These are phyloP conservation scores for Clonostachys rhizophaga DNA, from an alignment of 2,329 filamentous ascomycete genomes.

Conservation along the genomic window DNA sequence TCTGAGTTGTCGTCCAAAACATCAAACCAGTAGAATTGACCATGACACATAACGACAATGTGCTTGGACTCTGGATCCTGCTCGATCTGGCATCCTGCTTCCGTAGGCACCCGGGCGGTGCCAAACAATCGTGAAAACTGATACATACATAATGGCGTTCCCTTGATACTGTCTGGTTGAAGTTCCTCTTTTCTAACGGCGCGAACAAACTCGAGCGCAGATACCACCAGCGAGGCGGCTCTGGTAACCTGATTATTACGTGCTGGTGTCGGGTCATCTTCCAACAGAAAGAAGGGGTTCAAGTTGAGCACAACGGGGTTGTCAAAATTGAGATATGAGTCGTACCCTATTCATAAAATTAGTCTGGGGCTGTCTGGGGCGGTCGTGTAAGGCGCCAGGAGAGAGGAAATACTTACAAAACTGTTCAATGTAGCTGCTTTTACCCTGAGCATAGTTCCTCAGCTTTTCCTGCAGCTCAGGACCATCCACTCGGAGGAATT, in stretches of 20 bases:
- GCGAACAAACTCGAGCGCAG: constrained; percentile 85
- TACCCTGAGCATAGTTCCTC: constrained; percentile 83
- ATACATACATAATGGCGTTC: constrained; percentile 92
- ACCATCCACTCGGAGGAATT: constrained; percentile 79
- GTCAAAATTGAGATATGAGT: constrained; percentile 96
- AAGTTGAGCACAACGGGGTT: constrained; percentile 96
- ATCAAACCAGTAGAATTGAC: constrained; percentile 99
- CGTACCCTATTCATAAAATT: constrained; percentile 66
- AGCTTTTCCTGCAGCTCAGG: constrained; percentile 82
- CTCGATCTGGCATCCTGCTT: constrained; percentile 91
- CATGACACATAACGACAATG: constrained; percentile 86
- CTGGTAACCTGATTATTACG: constrained; percentile 95
- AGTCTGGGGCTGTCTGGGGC: constrained; percentile 8
- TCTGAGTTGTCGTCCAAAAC: constrained; percentile 92
- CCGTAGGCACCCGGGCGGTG: constrained; percentile 88
- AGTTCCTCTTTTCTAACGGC: constrained; percentile 91
- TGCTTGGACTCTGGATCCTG: constrained; percentile 93
- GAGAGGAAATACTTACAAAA: constrained; percentile 65
- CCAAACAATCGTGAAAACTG: constrained; percentile 95
- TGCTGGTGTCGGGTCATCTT: constrained; percentile 94
- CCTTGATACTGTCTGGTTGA: constrained; percentile 79
- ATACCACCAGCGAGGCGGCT: constrained; percentile 86
- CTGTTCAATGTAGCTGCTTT: constrained; percentile 96
- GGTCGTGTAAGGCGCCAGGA: background rate
- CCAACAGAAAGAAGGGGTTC: constrained; percentile 95